Percentiles rank a stretch among this genome's conserved stretches.
Evolutionary conservation across 495 filamentous ascomycete species (phyloP).

Genomic region (Penicillium tannophilum): DNA sequence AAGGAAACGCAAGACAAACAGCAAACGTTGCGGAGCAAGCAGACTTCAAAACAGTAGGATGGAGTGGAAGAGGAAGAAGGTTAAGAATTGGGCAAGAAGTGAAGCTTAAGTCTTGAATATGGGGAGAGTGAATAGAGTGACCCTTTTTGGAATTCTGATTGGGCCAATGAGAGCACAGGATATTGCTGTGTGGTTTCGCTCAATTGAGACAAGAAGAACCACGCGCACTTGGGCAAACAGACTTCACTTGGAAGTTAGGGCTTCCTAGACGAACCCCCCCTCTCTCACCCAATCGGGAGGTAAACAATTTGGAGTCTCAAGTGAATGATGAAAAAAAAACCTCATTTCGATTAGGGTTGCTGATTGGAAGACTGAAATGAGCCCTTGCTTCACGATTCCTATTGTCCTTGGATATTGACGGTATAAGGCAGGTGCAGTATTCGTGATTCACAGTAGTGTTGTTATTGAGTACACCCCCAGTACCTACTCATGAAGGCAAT

Average conservation of each 20-base stretch:
- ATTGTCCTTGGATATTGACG: background rate
- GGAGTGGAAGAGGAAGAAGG: background rate
- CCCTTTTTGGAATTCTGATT: too few species aligned
- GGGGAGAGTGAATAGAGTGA: background rate
- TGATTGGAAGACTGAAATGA: background rate
- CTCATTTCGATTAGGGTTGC: background rate
- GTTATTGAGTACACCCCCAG: too few species aligned
- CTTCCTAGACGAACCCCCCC: too few species aligned
- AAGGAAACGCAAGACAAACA: too few species aligned
- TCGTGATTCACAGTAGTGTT: too few species aligned
- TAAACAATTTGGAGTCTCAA: background rate
- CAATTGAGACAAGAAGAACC: too few species aligned
- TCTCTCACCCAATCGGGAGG: too few species aligned
- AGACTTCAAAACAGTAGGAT: too few species aligned
- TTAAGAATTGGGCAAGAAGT: background rate
- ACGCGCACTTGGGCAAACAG: too few species aligned
- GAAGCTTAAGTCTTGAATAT: background rate
- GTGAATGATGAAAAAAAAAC: background rate
- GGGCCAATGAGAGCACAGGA: background rate
- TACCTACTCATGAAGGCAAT: constrained; percentile 26
- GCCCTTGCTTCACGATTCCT: background rate
- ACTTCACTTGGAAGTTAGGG: too few species aligned
- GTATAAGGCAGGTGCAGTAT: too few species aligned
- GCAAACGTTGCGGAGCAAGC: too few species aligned
- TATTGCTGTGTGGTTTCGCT: background rate